Evolutionary conservation across 768 basidiomycete genomes (phyloP), one percentile per base, ranked within the genome.

Genomic region (Arthromyces matolae): DNA sequence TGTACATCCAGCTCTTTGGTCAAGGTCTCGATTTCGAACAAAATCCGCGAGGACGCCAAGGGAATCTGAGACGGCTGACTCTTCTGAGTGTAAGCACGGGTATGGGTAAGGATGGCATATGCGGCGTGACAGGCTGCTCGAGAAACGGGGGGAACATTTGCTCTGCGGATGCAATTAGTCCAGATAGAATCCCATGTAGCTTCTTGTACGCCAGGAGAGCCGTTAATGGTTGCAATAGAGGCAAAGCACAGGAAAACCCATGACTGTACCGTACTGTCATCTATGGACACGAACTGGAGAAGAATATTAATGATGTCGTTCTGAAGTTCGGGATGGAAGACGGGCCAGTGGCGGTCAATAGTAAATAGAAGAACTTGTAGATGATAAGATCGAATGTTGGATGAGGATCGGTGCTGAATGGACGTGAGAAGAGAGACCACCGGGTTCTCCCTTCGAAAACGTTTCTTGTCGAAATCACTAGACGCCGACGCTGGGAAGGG

Each of bases 1-100:
- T 98, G 95, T 13, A 96, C 78, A 53, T 91, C 86, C 49, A 99
- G 71, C 52, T 95, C 90, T 52, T 84, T 85, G 1, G 83, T 78
- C 38, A 97, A 70, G 0, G 75, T 71, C 60, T 93, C 92, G 39
- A 97, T 82, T 61, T 94, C 92, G 2, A 67, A 58, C 12, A 89
- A 71, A 36, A 86, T 68, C 12, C 77, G 77, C 29, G 82, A 79
- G 12, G 79, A 65, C 3, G 79, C 71, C 19, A 89, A 69, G 42
- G 67, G 58, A 16, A 65, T 61, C 42, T 60, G 60, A 6, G 52
- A 42, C 24, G 52, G 42, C 20, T 55, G 57, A 19, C 43, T 49
- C 19, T 47, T 54, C 47, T 58, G 55, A 28, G 56, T 54, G 47
- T 67, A 58, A 46, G 61, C 57, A 63, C 73, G 61, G 18, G 53